Conservation (phyloP, 2,329 filamentous ascomycete genomes). For the Pyrenochaeta sp. region DNA sequence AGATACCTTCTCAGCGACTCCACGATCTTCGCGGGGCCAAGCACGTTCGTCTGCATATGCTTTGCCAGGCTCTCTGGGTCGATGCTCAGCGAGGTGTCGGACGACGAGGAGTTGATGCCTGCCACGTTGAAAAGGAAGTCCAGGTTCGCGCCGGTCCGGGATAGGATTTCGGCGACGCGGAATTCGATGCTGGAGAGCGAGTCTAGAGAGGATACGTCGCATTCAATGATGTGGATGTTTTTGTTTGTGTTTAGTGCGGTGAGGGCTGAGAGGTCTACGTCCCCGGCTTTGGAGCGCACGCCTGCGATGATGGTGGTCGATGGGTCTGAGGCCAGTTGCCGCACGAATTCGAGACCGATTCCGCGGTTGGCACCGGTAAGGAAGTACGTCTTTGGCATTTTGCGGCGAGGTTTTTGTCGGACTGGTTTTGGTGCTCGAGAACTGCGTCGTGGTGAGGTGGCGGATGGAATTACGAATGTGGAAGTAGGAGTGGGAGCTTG, state of each 20-base stretch:
- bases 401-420: not conserved
- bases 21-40: conserved; percentile 57
- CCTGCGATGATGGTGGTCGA: conserved; percentile 51
- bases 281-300: conserved; percentile 44
- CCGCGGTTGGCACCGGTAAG: conserved; percentile 43
- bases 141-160: conserved; percentile 48
- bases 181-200: conserved; percentile 44
- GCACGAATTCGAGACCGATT: conserved; percentile 41
- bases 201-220: conserved; percentile 46
- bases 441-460: no score
- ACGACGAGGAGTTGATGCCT: conserved; percentile 49
- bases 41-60: conserved; percentile 57
- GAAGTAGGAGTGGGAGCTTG: conserved; percentile 8
- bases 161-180: conserved; percentile 43
- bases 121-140: conserved; percentile 54
- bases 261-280: conserved; percentile 39
- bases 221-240: conserved; percentile 51
- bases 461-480: conserved; percentile 5
- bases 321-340: conserved; percentile 37
- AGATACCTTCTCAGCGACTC: conserved; percentile 48
- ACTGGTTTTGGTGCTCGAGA: not conserved
- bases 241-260: conserved; percentile 26
- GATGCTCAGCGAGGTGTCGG: conserved; percentile 51
- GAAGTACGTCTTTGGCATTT: conserved; percentile 44
- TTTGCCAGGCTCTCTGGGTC: conserved; percentile 45